phyloP scores from a whole-genome alignment of 768 basidiomycete species.

The Podaxis pistillaris region DNA sequence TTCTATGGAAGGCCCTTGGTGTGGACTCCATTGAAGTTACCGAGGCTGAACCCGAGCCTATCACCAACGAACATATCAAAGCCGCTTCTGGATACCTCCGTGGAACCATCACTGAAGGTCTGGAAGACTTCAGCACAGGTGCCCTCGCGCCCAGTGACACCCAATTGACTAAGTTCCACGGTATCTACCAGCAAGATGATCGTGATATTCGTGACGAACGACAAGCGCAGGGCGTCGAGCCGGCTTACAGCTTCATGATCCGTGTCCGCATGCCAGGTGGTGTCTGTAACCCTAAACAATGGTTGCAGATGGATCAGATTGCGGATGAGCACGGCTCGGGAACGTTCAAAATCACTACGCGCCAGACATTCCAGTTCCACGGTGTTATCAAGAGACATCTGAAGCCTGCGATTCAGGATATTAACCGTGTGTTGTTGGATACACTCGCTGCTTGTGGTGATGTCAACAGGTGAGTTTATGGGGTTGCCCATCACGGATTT shows the following conservation, averaged over 20 bases:
- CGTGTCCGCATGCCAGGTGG: slow-evolving; percentile 95
- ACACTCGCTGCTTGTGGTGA: slow-evolving; percentile 98
- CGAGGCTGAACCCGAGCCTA: slow-evolving; percentile 93
- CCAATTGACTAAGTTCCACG: slow-evolving; percentile 97
- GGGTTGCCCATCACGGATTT: neutral
- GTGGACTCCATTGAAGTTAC: slow-evolving; percentile 85
- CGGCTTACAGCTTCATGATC: slow-evolving; percentile 98
- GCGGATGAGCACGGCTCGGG: slow-evolving; percentile 92
- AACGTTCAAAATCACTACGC: slow-evolving; percentile 96
- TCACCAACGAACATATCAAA: slow-evolving; percentile 99
- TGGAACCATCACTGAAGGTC: slow-evolving; percentile 92
- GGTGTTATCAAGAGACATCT: slow-evolving; percentile 97
- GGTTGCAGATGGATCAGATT: slow-evolving; percentile 95
- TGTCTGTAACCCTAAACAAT: slow-evolving; percentile 88
- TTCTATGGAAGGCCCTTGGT: slow-evolving; percentile 91
- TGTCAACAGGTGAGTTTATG: slow-evolving; percentile 73
- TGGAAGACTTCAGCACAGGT: slow-evolving; percentile 82
- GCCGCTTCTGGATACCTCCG: slow-evolving; percentile 91
- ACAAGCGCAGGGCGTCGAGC: slow-evolving; percentile 87
- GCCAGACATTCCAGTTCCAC: slow-evolving; percentile 99
- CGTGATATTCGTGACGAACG: slow-evolving; percentile 98
- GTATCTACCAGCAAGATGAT: slow-evolving; percentile 96
- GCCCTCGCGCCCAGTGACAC: slow-evolving; percentile 89
- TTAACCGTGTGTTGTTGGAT: slow-evolving; percentile 88
- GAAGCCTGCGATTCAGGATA: slow-evolving; percentile 95